phyloP scores from a whole-genome alignment of 441 rosid genomes.

The Erodium texanum region DNA sequence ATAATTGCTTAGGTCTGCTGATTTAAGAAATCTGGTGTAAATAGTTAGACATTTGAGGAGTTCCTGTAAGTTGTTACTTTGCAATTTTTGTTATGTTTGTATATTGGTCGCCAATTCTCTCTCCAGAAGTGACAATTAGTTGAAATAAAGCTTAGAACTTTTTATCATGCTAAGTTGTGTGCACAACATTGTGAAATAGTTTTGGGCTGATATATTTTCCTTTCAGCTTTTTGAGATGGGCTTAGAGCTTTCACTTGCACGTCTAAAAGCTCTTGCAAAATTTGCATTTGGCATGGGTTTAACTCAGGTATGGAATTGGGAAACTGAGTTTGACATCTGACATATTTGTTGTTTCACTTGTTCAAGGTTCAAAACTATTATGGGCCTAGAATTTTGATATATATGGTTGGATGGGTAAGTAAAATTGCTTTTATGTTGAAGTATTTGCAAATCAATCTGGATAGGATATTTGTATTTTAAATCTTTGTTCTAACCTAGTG shows the following conservation, averaged over 20 bases:
- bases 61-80: too few relatives aligned
- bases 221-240: conserved; percentile 97
- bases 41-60: too few relatives aligned
- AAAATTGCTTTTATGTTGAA: background rate
- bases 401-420: too few relatives aligned
- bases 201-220: conserved; percentile 20
- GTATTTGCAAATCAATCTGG: background rate
- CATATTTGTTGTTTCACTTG: background rate
- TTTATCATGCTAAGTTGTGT: background rate
- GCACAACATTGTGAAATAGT: conserved; percentile 5
- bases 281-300: conserved; percentile 96
- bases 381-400: too few relatives aligned
- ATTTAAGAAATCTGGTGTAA: too few relatives aligned
- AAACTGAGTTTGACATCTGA: background rate
- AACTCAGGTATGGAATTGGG: conserved; percentile 59
- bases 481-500: background rate
- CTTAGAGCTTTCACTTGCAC: conserved; percentile 92
- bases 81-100: too few relatives aligned
- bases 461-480: background rate
- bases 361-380: background rate
- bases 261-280: conserved; percentile 91
- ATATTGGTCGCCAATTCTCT: too few relatives aligned
- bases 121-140: too few relatives aligned
- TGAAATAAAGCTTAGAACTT: too few relatives aligned
- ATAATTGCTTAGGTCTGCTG: too few relatives aligned